Evolutionary conservation across 169 alveolate genomes (phyloP), one percentile per base, ranked within the genome.

Genomic region (Neospora caninum): DNA sequence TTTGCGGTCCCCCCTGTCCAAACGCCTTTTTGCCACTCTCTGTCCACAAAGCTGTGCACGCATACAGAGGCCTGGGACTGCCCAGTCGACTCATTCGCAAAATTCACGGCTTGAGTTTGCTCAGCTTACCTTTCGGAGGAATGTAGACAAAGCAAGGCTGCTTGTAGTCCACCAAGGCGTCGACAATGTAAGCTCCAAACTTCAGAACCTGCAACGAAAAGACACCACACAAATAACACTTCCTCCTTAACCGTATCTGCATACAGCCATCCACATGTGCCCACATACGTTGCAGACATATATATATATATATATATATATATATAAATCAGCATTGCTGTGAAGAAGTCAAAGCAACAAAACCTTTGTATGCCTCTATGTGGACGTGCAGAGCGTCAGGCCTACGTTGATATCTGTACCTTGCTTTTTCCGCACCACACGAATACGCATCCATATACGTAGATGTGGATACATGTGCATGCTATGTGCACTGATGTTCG

Each of bases 91-190:
- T 7, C 18, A 18, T 64, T 0, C 31, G 73, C 73, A 27, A 29
- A 27, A 27, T 29, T 7, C 73, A 29, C 4, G 73, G 16, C 31
- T 27, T 29, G 4, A 4, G 34, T 6, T 22, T 64, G 73, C 31
- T 29, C 7, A 10, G 1, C 91, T 94, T 53, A 43, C 96, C 89
- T 29, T 93, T 94, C 42, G 97, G 97, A 25, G 98, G 98, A 29
- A 97, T 96, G 94, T 97, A 97, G 18, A 97, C 97, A 64, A 97
- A 96, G 83, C 96, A 96, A 45, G 98, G 98, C 64, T 97, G 98
- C 34, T 93, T 94, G 94, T 96, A 97, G 92, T 93, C 94, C 89
- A 93, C 96, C 38, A 97, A 94, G 39, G 97, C 98, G 58, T 97
- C 98, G 91, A 97, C 98, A 58, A 97, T 97, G 96, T 95, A 95